Base-by-base conservation (phyloP, 2,329 filamentous ascomycete genomes). In the Pseudovirgaria hyperparasitica region DNA sequence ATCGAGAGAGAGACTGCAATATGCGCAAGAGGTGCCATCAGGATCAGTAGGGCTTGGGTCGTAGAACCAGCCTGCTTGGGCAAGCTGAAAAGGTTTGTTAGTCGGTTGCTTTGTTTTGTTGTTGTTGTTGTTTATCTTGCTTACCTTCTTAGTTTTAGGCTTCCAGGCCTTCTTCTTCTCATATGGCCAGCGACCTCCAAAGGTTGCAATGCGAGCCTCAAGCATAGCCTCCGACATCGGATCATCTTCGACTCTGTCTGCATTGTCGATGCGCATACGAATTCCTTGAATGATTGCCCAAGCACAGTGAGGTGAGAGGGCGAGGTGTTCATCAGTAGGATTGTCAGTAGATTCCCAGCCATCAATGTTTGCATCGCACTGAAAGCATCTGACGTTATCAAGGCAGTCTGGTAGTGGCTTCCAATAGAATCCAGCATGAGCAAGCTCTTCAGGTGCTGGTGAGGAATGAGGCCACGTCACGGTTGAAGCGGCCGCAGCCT, bases 51-150 rank as follows among this genome's bases (percentile, higher is more conserved):
- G 59, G 5, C 73, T 82, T 0, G 90, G 86, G 14, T 85, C 92
- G 55, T 86, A 94, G 48, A 80, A 85, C 86, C 87, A 98, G 8
- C 90, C 90, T 16, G 84, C 82, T 38, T 87, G 82, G 18, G 82
- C 82, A 60, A 96, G 76, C 75, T 90, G 35, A n/a, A 42, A 29
- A 28, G n/a, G n/a, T n/a, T n/a, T n/a, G n/a, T n/a, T n/a, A 44
- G 34, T 19, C 32, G 16, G 20, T 26, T 29, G n/a, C n/a, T n/a
- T n/a, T n/a, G n/a, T n/a, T n/a, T n/a, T n/a, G n/a, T n/a, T n/a
- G n/a, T n/a, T n/a, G n/a, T 25, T 8, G 10, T n/a, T n/a, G n/a
- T n/a, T n/a, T n/a, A n/a, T n/a, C 19, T 20, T 13, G 13, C 21
- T 31, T 57, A 84, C 81, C 74, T 92, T 86, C 40, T 90, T 80